Conservation (phyloP, 768 basidiomycete species). For the Termitomyces sp. region DNA sequence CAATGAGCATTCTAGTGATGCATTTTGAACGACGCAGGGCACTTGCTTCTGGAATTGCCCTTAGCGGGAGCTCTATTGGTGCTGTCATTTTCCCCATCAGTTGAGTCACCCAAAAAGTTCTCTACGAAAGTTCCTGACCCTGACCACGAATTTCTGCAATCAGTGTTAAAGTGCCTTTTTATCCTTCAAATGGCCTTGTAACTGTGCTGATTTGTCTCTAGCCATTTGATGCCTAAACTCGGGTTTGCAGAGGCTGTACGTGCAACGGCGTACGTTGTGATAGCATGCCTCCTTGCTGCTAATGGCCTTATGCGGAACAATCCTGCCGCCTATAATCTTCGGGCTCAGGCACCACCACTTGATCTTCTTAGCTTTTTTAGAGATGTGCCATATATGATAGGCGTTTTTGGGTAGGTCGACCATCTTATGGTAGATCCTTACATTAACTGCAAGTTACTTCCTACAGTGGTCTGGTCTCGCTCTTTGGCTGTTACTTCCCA, state of each 20-base stretch:
- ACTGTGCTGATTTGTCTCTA: not conserved
- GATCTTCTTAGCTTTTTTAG: conserved; percentile 25
- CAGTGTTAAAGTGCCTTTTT: conserved; percentile 19
- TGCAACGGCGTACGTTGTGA: conserved; percentile 22
- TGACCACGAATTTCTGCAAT: not conserved
- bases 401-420: conserved; percentile 20
- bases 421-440: not conserved
- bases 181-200: too few relatives aligned
- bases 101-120: conserved; percentile 3
- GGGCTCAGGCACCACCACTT: conserved; percentile 9
- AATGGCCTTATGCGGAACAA: conserved; percentile 22
- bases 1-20: conserved; percentile 34
- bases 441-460: not conserved
- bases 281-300: conserved; percentile 19
- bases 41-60: conserved; percentile 38
- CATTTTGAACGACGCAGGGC: conserved; percentile 36
- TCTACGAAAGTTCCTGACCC: not conserved
- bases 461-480: not conserved
- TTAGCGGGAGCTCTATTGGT: conserved; percentile 28
- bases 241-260: conserved; percentile 26
- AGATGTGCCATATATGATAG: conserved; percentile 23
- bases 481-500: conserved; percentile 12
- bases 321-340: conserved; percentile 1
- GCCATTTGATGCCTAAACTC: conserved; percentile 15
- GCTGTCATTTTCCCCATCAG: conserved; percentile 29